Percentiles rank a stretch among this genome's conserved stretches.
Conservation (phyloP, 371 early-diverging fungal species). For the Encephalitozoon intestinalis region DNA sequence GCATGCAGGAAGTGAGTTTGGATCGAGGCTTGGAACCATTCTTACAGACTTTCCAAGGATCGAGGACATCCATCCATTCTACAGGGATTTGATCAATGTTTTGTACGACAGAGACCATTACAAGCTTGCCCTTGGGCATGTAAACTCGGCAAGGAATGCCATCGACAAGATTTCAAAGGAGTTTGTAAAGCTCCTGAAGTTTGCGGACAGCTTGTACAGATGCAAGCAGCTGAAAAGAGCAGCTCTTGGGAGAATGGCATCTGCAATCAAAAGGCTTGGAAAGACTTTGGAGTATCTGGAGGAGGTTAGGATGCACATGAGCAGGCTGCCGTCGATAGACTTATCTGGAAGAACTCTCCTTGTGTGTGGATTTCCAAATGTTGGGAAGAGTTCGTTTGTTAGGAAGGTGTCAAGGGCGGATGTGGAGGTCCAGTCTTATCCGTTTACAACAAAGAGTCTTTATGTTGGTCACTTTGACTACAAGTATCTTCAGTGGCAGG, state of each 20-base stretch:
- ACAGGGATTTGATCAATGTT: conserved; percentile 98
- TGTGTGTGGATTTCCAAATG: conserved; percentile 99
- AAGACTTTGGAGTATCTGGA: conserved; percentile 93
- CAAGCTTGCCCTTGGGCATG: conserved; percentile 96
- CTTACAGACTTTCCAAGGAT: conserved; percentile 91
- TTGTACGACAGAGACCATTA: conserved; percentile 99
- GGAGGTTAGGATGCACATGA: conserved; percentile 95
- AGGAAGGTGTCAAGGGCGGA: conserved; percentile 97
- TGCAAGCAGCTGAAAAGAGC: conserved; percentile 98
- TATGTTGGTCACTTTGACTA: conserved; percentile 99
- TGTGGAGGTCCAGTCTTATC: conserved; percentile 99
- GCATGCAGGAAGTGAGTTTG: conserved; percentile 82
- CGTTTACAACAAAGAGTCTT: conserved; percentile 98
- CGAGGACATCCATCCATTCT: conserved; percentile 99
- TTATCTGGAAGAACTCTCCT: conserved; percentile 93
- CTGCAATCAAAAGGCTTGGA: conserved; percentile 94
- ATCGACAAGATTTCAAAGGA: conserved; percentile 91
- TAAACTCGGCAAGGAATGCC: conserved; percentile 86
- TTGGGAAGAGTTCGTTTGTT: conserved; percentile 98
- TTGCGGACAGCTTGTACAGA: conserved; percentile 94
- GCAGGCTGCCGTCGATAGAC: conserved; percentile 90
- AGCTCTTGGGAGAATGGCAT: conserved; percentile 95
- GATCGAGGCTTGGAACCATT: conserved; percentile 81
- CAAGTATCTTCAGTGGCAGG: conserved; percentile 97
- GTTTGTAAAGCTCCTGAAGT: conserved; percentile 90